Evolutionary conservation across 768 basidiomycete genomes (phyloP).

Genomic region (Lentinula sp.): DNA sequence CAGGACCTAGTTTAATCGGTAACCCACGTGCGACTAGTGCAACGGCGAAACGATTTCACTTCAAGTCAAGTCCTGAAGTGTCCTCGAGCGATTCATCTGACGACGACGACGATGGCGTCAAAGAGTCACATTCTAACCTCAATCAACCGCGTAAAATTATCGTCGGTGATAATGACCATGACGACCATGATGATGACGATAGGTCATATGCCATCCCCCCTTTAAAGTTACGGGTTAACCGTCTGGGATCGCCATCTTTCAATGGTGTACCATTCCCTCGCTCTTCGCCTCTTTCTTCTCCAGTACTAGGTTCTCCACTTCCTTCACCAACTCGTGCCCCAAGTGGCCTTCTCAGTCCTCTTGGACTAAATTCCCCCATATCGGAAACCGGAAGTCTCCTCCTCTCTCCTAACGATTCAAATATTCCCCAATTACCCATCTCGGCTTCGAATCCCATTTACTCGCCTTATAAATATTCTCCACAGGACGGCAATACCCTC

Average conservation of each 20-base stretch:
- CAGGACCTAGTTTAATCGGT: conserved; percentile 14
- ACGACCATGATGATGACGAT: conserved; percentile 14
- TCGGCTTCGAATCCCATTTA: conserved; percentile 16
- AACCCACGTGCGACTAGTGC: conserved; percentile 6
- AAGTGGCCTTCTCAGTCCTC: conserved; percentile 7
- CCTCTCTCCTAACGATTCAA: conserved; percentile 8
- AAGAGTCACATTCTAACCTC: conserved; percentile 12
- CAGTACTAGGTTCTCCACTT: conserved; percentile 8
- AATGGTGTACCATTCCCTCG: conserved; percentile 16
- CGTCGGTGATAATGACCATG: conserved; percentile 12
- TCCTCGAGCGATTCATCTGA: conserved; percentile 14
- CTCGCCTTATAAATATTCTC: conserved; percentile 38
- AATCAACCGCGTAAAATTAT: neutral
- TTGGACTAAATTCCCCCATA: neutral
- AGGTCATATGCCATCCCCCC: conserved; percentile 8
- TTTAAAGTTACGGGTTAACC: conserved; percentile 14
- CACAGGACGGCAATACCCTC: conserved; percentile 17
- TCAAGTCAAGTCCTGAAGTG: conserved; percentile 21
- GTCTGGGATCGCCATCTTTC: neutral
- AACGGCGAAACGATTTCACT: conserved; percentile 24
- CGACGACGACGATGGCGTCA: conserved; percentile 13
- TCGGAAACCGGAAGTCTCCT: conserved; percentile 14
- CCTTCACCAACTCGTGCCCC: neutral
- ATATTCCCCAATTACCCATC: conserved; percentile 5
- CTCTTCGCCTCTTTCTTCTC: conserved; percentile 2